Base-by-base conservation (phyloP, 2,329 filamentous ascomycete genomes). In the Macrophomina pseudophaseolina region DNA sequence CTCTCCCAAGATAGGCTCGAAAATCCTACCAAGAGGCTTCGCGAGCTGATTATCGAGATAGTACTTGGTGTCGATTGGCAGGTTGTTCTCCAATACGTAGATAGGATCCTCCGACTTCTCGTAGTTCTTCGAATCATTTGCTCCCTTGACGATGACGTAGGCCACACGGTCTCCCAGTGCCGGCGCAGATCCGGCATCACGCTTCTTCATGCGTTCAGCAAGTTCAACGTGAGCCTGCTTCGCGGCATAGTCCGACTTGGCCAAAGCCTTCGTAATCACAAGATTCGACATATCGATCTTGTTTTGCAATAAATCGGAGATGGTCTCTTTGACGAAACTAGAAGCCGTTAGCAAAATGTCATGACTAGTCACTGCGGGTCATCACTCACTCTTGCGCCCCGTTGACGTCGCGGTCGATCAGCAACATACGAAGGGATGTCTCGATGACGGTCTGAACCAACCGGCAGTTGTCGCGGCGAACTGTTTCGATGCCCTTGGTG, bases 251-350 rank as follows among this genome's bases (percentile, higher is more conserved):
- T 76, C 75, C 66, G 74, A 71, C 64, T 99, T 99, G 14, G 94
- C 91, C 28, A 99, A 85, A 0, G 95, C 95, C 80, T 99, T 99
- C 33, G 95, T 99, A 75, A 99, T 99, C 77, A 99, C 96, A 18
- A 99, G 89, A 79, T 99, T 98, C 44, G 94, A 97, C 92, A 99
- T 97, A 81, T 99, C 95, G 72, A 99, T 85, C 79, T 97, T 97
- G 83, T 99, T 99, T 76, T 98, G 95, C 46, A 99, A 83, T 18
- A 99, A 86, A 76, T 97, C 93, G 8, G 95, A 91, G 75, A 99
- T 99, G 52, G 91, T 97, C 69, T 95, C 88, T 80, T 97, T 98
- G 80, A 99, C 95, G 74, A 97, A 98, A 70, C 93, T 97, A 62
- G 56, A 7, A 65, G 60, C 60, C 59, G 75, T 85, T 75, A 85